These are phyloP conservation scores for Hibiscus mutabilis DNA, from an alignment of 345 rosid species.

Conservation along the genomic window DNA sequence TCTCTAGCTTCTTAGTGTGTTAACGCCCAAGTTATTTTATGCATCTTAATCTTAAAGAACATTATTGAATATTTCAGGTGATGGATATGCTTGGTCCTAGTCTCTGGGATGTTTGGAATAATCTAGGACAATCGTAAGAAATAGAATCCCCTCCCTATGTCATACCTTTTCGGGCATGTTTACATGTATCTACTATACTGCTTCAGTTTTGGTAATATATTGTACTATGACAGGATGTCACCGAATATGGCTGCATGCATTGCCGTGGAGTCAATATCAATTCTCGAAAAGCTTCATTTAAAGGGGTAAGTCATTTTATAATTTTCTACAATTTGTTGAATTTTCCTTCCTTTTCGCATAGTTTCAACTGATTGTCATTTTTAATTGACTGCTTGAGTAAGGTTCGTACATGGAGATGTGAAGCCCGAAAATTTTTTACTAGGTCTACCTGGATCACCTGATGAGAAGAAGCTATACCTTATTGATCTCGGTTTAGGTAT, in stretches of 20 bases:
- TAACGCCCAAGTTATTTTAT: background rate
- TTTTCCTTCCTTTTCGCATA: background rate
- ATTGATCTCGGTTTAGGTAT: conserved; percentile 93
- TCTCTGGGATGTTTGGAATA: conserved; percentile 96
- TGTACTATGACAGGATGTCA: conserved; percentile 57
- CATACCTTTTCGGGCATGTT: conserved; percentile 2
- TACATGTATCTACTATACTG: background rate
- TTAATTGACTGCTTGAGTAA: conserved; percentile 22
- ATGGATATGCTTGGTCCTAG: conserved; percentile 99
- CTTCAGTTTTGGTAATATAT: conserved; percentile 14
- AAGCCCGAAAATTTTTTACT: conserved; percentile 91
- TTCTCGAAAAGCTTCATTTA: conserved; percentile 76
- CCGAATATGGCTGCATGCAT: conserved; percentile 86
- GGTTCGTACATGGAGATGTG: conserved; percentile 95
- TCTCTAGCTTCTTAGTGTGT: conserved; percentile 8
- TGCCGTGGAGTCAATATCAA: conserved; percentile 92
- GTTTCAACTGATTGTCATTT: conserved; percentile 10
- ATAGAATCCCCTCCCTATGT: background rate
- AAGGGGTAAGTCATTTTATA: conserved; percentile 48
- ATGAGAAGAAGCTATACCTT: conserved; percentile 78
- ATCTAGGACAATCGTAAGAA: conserved; percentile 66
- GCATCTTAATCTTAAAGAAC: background rate
- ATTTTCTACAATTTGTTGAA: background rate
- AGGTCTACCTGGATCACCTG: conserved; percentile 79
- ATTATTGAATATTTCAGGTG: conserved; percentile 46